Evolutionary conservation across 768 basidiomycete genomes (phyloP), one percentile per base, ranked within the genome.

Genomic region (Auriculariales sp.): DNA sequence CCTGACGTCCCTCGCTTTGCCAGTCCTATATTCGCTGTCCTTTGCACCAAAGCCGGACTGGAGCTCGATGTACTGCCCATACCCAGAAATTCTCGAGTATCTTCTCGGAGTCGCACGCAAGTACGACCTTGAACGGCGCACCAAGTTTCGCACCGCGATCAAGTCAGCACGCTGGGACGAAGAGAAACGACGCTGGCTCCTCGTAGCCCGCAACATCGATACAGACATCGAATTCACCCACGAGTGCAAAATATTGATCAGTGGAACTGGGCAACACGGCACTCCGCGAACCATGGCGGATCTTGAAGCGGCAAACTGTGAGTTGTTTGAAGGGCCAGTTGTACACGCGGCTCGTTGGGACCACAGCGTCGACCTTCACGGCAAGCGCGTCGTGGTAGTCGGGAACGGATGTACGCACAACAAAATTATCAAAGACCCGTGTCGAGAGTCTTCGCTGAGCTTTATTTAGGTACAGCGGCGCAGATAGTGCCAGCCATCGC

Each of bases 321-420:
- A 54, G 12, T 33, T 52, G 17, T 60, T 60, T 27, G 30, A 50
- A 24, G 59, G 59, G 0, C 11, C 28, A 1, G 49, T 60, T 17
- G 55, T 59, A 46, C 59, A 60, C 50, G 50, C 55, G 11, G 55
- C 54, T 1, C 19, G 50, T 22, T 60, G 59, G 59, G 46, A 46
- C 27, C 44, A 49, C 27, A 25, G 22, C 14, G 53, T 59, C 24
- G 49, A 52, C 22, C 17, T 58, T 12, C 48, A 46, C 35, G 56
- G 28, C 44, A 60, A 60, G 50, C 31, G 56, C 36, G 53, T 59
- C 30, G 54, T 59, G 27, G 45, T 60, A 5, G 51, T 60, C 27
- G 59, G 59, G 10, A 60, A 60, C 33, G 59, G 59, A 28, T 60
- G 59, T 52, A 25, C n/a, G n/a, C n/a, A n/a, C n/a, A n/a, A n/a